These are phyloP conservation scores for Suhomyces kunorum DNA, from an alignment of 1,139 yeast species.

Conservation along the genomic window DNA sequence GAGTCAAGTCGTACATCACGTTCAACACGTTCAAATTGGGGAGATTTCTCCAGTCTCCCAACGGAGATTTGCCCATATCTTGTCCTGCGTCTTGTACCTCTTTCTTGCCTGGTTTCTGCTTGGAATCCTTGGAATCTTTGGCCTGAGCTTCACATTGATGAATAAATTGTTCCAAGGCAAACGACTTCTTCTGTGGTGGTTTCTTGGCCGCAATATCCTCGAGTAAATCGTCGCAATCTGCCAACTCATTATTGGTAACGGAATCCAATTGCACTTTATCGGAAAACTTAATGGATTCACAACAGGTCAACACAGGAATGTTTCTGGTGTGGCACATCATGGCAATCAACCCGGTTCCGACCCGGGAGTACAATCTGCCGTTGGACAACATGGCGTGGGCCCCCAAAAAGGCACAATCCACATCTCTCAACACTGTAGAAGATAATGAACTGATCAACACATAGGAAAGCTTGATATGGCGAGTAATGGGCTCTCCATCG, in stretches of 20 bases:
- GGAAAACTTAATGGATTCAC: conserved; percentile 92
- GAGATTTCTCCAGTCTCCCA: conserved; percentile 65
- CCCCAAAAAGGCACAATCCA: conserved; percentile 88
- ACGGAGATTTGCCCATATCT: conserved; percentile 37
- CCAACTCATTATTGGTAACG: conserved; percentile 89
- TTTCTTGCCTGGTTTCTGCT: conserved; percentile 28
- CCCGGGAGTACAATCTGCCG: conserved; percentile 89
- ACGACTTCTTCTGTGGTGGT: conserved; percentile 63
- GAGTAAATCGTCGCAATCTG: conserved; percentile 76
- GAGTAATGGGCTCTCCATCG: conserved; percentile 27
- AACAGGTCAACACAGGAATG: conserved; percentile 91
- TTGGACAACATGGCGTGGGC: conserved; percentile 97
- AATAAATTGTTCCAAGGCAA: conserved; percentile 66
- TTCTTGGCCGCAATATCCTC: conserved; percentile 46
- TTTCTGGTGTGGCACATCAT: conserved; percentile 87
- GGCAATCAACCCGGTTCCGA: conserved; percentile 92
- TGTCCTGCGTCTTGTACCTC: conserved; percentile 17
- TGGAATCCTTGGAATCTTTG: conserved; percentile 21
- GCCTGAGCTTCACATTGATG: conserved; percentile 38
- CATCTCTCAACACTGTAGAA: conserved; percentile 72
- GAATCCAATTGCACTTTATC: conserved; percentile 96
- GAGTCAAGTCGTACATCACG: conserved; percentile 90
- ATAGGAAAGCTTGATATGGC: conserved; percentile 51
- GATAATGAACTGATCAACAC: conserved; percentile 78
- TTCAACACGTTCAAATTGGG: conserved; percentile 73